Base-by-base conservation (phyloP, 495 filamentous ascomycete genomes). In the Parathielavia hyrcaniae region DNA sequence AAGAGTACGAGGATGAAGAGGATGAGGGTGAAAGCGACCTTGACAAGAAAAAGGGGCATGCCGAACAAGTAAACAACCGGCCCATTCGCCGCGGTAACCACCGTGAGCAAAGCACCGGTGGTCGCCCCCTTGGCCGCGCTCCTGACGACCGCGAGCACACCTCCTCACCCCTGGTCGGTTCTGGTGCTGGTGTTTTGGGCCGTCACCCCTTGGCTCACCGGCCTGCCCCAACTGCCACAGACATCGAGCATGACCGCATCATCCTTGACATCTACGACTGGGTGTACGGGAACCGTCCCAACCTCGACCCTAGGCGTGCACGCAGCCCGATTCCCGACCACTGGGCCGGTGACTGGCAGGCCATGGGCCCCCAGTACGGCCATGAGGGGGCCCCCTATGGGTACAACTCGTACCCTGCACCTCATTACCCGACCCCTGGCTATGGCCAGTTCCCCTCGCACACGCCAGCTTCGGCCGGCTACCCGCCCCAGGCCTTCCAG, bases 241-340 rank as follows among this genome's bases (percentile, higher is more conserved):
- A 52, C 19, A 12, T 13, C 6, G 56, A 50, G 17, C 40, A 17
- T 2, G 56, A 52, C 32, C 17, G 17, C 40, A 30, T 47, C 7
- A 20, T 58, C 34, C 4, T 17, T 1, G 32, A 58, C 34, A 39
- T 58, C 35, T 58, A 58, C 49, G 6, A 39, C 1, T 23, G 9
- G n/a, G 14, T 53, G 11, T 58, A 52, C 35, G 49, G 56, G 1
- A 10, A 19, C 34, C 41, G 40, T 4, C 56, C 56, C 23, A 13
- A 30, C 4, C 19, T 47, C 5, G 34, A 44, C 43, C 50, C 36
- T 11, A 2, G 2, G 23, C 45, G 45, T 4, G 14, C 20, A 0
- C 51, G 45, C 32, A 50, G 51, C 5, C 16, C 2, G 19, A 60
- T 60, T n/a, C 58, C 58, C 39, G 38, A 60, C 19, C 17, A 4